Evolutionary conservation across 305 asterid genomes (phyloP), one percentile per base, ranked within the genome.

Genomic region (Rubia tinctorum): DNA sequence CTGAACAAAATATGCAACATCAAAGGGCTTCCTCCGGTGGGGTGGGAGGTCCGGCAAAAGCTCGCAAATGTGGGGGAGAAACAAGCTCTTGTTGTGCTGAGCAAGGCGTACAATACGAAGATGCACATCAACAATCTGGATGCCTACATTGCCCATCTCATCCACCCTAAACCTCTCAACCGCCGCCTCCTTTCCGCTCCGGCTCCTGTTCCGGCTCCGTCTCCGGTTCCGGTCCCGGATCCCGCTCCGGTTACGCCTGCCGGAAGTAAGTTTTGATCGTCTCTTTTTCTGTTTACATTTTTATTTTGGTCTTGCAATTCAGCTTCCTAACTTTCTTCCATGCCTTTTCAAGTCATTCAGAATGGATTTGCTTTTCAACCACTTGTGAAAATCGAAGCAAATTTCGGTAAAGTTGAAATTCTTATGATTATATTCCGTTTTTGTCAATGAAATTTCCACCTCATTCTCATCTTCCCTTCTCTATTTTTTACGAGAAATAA

Each of bases 31-130:
- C 68, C 34, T 7, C 68, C 61, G 7, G 73, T 73, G 5, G 60
- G 27, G 0, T 14, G 20, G 14, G n/a, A n/a, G 8, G 73, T 64
- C 13, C 20, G 49, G 8, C 62, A 10, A 42, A 75, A 9, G 69
- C 78, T 75, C 4, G 73, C 73, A 0, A 49, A 8, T 7, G 73
- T 5, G 0, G 78, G 68, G 14, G 78, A 75, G 68, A 15, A 17
- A 42, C 61, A 13, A 18, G 78, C 78, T 13, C 18, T 14, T 25
- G 25, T 18, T 5, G 37, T 75, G 4, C 61, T 75, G 27, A 15
- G 34, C 0, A 75, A 3, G 10, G 60, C 68, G n/a, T 25, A 42
- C 68, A 58, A 75, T 25, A 42, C 65, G 6, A 7, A 37, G 12
- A 12, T 1, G 23, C 63, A 12, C 10, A 43, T 75, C 11, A 18